Base-by-base conservation (phyloP, 495 filamentous ascomycete genomes). In the Clavariopsis aquatica region DNA sequence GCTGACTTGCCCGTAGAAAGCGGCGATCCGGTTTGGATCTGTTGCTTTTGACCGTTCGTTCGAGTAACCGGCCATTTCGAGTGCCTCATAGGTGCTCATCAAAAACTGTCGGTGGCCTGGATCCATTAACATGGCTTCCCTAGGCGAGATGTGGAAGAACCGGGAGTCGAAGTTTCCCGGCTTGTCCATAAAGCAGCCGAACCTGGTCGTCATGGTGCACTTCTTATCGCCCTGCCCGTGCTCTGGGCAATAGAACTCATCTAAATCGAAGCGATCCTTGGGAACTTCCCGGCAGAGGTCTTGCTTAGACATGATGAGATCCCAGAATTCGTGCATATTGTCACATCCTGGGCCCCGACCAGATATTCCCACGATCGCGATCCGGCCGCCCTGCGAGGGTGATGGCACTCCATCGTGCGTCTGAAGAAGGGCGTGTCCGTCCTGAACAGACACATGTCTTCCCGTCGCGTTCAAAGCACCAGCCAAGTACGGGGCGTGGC, bases 391-490 rank as follows among this genome's bases (percentile, higher is more conserved):
- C 13, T 36, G 6, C 6, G 31, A 36, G 31, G 6, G 6, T 6
- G 31, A 36, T 36, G 6, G 13, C 6, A 36, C 6, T 6, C 13
- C 6, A 13, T 36, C 31, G n/a, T n/a, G 31, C 31, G 6, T 36
- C 31, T 36, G 31, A 13, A 36, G 31, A 36, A 36, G 31, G 31
- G 31, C 6, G 31, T 13, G 13, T 36, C 31, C n/a, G n/a, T n/a
- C n/a, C n/a, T n/a, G n/a, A 36, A 36, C 13, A 13, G 13, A 36
- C 31, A 13, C 31, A 36, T 6, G 31, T 6, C n/a, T 85, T 71
- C 89, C 45, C 5, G 45, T 47, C 8, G 20, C 91, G 69, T 89
- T n/a, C n/a, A n/a, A n/a, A n/a, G n/a, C n/a, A n/a, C n/a, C n/a
- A n/a, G n/a, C n/a, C n/a, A n/a, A n/a, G n/a, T n/a, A n/a, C n/a